phyloP scores from a whole-genome alignment of 202 grass and related monocot genomes.

The Carex sylvatica region DNA sequence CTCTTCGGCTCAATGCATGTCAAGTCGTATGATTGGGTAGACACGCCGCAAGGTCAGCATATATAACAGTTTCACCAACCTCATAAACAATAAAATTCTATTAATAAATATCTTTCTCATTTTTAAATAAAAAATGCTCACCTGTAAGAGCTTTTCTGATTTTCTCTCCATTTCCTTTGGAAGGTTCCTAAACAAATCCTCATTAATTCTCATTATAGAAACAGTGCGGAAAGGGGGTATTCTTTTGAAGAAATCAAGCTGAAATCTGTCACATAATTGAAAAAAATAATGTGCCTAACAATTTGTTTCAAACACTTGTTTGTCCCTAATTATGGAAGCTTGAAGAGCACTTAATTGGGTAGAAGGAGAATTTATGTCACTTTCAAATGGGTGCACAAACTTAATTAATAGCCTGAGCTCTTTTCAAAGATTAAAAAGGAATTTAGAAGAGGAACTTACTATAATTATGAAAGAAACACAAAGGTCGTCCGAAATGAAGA shows the following conservation, averaged over 20 bases:
- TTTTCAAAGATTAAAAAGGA: background rate
- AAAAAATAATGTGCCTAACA: background rate
- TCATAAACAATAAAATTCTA: constrained; percentile 20
- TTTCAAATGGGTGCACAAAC: background rate
- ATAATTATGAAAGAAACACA: background rate
- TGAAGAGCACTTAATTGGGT: background rate
- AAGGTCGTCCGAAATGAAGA: too few relatives aligned
- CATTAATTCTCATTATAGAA: background rate
- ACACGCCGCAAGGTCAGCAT: background rate
- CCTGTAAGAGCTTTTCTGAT: background rate
- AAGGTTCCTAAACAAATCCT: background rate
- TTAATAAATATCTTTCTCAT: background rate
- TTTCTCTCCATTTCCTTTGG: background rate
- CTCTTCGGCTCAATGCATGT: constrained; percentile 67
- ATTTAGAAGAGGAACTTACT: background rate
- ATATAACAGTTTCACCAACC: background rate
- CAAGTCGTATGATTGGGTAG: constrained; percentile 78
- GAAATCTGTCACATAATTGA: background rate
- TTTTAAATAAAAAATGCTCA: background rate
- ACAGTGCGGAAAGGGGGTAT: background rate
- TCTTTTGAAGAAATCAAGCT: background rate
- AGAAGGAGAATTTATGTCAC: background rate
- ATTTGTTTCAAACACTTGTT: background rate
- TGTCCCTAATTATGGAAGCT: background rate
- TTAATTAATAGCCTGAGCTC: background rate